phyloP scores from a whole-genome alignment of 768 basidiomycete species.

The Calocybe cyanea region DNA sequence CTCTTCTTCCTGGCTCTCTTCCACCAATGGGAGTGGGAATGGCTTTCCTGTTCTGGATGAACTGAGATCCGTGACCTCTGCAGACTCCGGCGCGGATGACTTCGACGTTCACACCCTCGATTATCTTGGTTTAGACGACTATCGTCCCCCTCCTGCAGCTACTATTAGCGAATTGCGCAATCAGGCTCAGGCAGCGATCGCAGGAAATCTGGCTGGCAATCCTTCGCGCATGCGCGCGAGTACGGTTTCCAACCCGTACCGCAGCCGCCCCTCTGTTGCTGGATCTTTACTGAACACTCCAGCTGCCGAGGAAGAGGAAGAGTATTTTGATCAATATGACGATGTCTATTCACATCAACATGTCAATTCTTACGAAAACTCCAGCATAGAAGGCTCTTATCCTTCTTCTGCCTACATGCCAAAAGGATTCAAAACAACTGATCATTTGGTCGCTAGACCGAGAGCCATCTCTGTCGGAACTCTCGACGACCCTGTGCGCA shows the following conservation, averaged over 20 bases:
- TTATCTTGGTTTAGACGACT: conserved; percentile 90
- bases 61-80: conserved; percentile 74
- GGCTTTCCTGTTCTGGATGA: conserved; percentile 74
- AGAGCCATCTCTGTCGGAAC: conserved; percentile 88
- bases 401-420: conserved; percentile 58
- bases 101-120: conserved; percentile 94
- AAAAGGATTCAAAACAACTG: conserved; percentile 71
- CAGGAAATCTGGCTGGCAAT: conserved; percentile 67
- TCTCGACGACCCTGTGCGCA: conserved; percentile 74
- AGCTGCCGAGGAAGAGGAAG: conserved; percentile 72
- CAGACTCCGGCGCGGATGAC: conserved; percentile 78
- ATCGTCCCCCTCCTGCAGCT: conserved; percentile 76
- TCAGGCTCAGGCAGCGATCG: conserved; percentile 88
- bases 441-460: conserved; percentile 66
- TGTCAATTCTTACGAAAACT: conserved; percentile 58
- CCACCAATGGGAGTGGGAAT: conserved; percentile 49
- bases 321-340: conserved; percentile 63
- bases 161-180: conserved; percentile 86
- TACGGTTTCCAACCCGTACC: conserved; percentile 93
- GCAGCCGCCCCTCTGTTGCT: conserved; percentile 56
- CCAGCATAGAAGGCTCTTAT: conserved; percentile 46
- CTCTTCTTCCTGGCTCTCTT: conserved; percentile 83
- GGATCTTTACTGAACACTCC: conserved; percentile 63
- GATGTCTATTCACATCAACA: conserved; percentile 50
- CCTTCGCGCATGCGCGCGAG: conserved; percentile 82